Evolutionary conservation across 768 basidiomycete species (phyloP).

Genomic region (Hygrocybe coccinea): DNA sequence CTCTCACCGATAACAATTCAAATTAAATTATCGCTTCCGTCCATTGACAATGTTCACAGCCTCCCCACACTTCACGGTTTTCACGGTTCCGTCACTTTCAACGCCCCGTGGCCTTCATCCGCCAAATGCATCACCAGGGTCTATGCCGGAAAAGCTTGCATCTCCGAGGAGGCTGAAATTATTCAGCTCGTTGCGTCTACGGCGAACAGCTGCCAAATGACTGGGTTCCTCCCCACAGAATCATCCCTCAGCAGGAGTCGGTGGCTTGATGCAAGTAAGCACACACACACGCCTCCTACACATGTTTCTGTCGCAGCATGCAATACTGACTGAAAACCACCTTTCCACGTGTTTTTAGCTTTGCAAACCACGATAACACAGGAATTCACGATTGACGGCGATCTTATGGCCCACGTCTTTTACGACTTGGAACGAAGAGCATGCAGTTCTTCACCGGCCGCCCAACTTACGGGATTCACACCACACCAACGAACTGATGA

Average conservation of each 20-base stretch:
- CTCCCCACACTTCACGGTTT: conserved; percentile 63
- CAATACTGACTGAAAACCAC: too few species aligned
- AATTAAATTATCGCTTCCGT: conserved; percentile 53
- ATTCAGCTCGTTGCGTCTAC: conserved; percentile 40
- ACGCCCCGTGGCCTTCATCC: conserved; percentile 46
- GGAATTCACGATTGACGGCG: conserved; percentile 62
- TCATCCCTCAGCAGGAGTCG: conserved; percentile 61
- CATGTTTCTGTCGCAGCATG: conserved; percentile 19
- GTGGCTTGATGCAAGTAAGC: conserved; percentile 66
- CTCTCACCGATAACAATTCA: conserved; percentile 45
- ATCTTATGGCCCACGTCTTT: conserved; percentile 56
- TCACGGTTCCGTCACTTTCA: conserved; percentile 51
- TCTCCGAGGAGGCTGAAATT: conserved; percentile 48
- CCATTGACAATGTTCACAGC: conserved; percentile 48
- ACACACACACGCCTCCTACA: conserved; percentile 7
- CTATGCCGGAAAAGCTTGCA: conserved; percentile 46
- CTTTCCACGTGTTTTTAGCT: conserved; percentile 37
- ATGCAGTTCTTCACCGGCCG: conserved; percentile 50
- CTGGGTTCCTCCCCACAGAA: conserved; percentile 56
- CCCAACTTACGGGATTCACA: conserved; percentile 51
- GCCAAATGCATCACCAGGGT: conserved; percentile 63
- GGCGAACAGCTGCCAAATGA: conserved; percentile 46
- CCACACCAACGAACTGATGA: background rate
- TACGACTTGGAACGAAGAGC: conserved; percentile 64
- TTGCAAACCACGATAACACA: conserved; percentile 59